Evolutionary conservation across 345 rosid genomes (phyloP).

Genomic region (Pugionium dolabratum): DNA sequence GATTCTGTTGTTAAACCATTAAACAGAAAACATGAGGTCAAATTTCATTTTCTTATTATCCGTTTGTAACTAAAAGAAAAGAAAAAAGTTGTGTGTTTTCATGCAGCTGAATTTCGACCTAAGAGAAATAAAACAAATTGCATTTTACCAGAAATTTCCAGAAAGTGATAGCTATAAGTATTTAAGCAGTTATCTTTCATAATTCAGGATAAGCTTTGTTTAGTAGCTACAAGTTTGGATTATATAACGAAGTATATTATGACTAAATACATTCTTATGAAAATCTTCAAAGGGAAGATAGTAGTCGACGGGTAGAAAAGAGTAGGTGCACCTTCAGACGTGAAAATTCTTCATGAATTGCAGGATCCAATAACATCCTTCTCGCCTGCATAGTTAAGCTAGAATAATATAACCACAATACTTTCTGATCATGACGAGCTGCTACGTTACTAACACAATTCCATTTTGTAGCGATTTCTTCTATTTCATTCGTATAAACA

Average conservation of each 20-base stretch:
- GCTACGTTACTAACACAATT: neutral
- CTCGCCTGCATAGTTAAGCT: slow-evolving; percentile 62
- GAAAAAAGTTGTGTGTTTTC: no score
- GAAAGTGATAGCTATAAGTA: neutral
- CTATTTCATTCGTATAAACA: slow-evolving; percentile 3
- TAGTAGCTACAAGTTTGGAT: neutral
- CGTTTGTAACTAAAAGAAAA: no score
- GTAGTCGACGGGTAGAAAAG: neutral
- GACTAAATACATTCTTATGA: neutral
- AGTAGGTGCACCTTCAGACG: slow-evolving; percentile 73
- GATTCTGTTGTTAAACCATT: slow-evolving; percentile 48
- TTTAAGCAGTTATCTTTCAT: neutral
- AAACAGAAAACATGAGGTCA: neutral
- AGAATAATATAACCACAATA: slow-evolving; percentile 1
- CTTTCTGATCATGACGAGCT: neutral
- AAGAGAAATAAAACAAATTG: no score
- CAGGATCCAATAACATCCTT: slow-evolving; percentile 90
- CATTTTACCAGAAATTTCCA: no score
- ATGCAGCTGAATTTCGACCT: no score
- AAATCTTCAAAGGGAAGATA: no score
- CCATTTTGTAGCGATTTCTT: slow-evolving; percentile 1
- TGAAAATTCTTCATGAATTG: slow-evolving; percentile 93
- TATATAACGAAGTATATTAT: neutral
- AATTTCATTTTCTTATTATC: neutral
- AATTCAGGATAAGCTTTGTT: slow-evolving; percentile 2